These are phyloP conservation scores for Thalia dealbata DNA, from an alignment of 176 grass and related monocot genomes.

Conservation along the genomic window DNA sequence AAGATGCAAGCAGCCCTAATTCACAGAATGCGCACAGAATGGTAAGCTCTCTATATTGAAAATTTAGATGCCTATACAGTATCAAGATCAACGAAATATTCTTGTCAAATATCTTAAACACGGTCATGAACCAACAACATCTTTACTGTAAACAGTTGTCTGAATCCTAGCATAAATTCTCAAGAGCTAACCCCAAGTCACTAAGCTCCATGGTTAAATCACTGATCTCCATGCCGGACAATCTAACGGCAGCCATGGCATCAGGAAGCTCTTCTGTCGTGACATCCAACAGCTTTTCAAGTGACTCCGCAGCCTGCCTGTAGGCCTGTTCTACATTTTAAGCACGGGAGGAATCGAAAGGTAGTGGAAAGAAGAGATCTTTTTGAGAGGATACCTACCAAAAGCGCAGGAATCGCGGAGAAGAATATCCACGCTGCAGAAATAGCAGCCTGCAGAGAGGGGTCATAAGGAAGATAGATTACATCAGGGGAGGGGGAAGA, in stretches of 20 bases:
- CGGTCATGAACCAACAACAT: not conserved
- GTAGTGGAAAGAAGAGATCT: not conserved
- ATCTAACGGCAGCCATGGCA: conserved; percentile 56
- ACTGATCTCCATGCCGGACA: conserved; percentile 52
- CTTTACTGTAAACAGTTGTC: not conserved
- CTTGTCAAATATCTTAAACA: not conserved
- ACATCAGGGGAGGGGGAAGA: not conserved
- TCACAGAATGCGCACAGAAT: not conserved
- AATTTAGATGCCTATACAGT: not conserved
- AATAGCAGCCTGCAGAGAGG: conserved; percentile 42
- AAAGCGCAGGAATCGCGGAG: conserved; percentile 42
- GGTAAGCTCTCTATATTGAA: not conserved
- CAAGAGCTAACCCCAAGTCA: conserved; percentile 41
- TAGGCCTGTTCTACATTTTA: conserved; percentile 26
- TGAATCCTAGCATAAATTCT: not conserved
- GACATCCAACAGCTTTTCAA: conserved; percentile 46
- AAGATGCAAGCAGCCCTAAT: not conserved
- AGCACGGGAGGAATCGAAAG: not conserved
- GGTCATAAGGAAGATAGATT: not conserved
- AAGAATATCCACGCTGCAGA: conserved; percentile 41
- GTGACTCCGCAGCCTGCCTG: conserved; percentile 44
- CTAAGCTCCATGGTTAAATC: conserved; percentile 57
- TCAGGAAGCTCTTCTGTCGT: conserved; percentile 46
- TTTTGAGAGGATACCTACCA: conserved; percentile 26
- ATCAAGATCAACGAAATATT: not conserved